Percentiles rank a stretch among this genome's conserved stretches.
Conservation (phyloP, 257 asterid genomes). For the Anisodus tanguticus region DNA sequence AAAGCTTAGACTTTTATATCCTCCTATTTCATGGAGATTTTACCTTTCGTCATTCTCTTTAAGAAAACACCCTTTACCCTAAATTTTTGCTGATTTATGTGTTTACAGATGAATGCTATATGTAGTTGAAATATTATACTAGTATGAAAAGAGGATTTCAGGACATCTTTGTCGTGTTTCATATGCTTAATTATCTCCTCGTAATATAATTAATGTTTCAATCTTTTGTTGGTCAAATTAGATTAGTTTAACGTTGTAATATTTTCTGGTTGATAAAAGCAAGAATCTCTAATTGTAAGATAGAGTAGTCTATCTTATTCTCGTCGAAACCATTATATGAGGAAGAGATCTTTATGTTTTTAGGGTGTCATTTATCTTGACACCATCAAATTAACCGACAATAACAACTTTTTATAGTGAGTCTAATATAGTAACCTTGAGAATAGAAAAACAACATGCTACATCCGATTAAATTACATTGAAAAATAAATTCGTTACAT, state of each 20-base stretch:
- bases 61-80: no score
- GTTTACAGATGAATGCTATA: background rate
- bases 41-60: background rate
- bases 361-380: background rate
- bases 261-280: background rate
- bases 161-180: background rate
- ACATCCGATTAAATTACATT: no score
- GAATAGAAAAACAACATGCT: no score
- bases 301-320: background rate
- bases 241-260: no score
- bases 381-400: no score
- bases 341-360: background rate
- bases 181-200: background rate
- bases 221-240: background rate
- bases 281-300: background rate
- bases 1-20: slow-evolving; percentile 38
- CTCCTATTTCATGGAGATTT: slow-evolving; percentile 1
- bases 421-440: no score
- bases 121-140: background rate
- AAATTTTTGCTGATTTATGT: no score
- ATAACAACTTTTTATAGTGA: no score
- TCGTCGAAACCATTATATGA: background rate
- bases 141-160: slow-evolving; percentile 4
- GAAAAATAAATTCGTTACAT: no score
- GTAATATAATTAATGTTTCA: background rate